Evolutionary conservation across 1,284 basidiomycete species (phyloP), one percentile per base, ranked within the genome.

Genomic region (Apiotrichum laibachii): DNA sequence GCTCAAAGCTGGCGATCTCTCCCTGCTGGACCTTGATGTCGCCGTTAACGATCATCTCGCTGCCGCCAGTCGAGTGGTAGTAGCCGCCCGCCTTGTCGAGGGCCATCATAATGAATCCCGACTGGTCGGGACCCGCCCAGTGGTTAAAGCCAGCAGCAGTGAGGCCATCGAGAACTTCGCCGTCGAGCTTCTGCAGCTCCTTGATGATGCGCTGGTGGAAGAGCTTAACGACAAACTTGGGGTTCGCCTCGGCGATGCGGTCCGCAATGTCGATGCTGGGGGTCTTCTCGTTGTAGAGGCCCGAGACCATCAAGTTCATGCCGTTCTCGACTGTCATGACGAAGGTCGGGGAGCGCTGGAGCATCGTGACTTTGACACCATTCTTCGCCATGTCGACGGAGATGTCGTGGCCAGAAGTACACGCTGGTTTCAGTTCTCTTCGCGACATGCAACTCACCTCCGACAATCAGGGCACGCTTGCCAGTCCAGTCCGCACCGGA

Each of bases 21-120:
- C 85, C 85, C 66, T 82, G 85, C 75, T 89, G 88, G 50, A 90
- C 76, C 71, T 88, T 88, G 76, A 90, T 88, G 68, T 86, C 85
- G 33, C 85, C 84, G 57, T 88, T 85, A 33, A 84, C 81, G 65
- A 90, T 84, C 58, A 84, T 73, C 69, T 86, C 82, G 44, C 37
- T 42, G 31, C 56, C 53, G 56, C 87, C 88, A 67, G 65, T 57
- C 76, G 81, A 80, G 79, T 80, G 77, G 68, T 81, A 81, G 66
- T 80, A 81, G 2, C 79, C 80, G 15, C 80, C 80, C 7, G 71
- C 80, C 42, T 75, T 73, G 48, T 70, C 73, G 49, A 73, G 67
- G 3, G 77, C 79, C 56, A 81, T 50, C 49, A 47, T 31, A 26
- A 47, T 47, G 26, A 26, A 72, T 59, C 67, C 65, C 58, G 72